Evolutionary conservation across 169 alveolate genomes (phyloP).

Genomic region (Cryptosporidium ubiquitum): DNA sequence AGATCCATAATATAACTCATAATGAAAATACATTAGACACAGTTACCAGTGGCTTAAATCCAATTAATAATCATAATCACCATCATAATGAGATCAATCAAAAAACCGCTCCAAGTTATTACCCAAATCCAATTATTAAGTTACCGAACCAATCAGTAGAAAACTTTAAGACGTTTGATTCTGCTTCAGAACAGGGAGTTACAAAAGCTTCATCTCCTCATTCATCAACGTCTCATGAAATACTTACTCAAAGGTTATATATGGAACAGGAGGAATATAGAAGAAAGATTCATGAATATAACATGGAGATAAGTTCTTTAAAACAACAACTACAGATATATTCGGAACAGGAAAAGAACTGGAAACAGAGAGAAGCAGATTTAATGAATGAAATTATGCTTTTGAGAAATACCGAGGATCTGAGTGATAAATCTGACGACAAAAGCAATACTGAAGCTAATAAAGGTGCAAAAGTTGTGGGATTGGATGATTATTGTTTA

Average conservation of each 20-base stretch:
- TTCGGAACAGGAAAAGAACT: conserved; percentile 46
- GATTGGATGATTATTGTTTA: conserved; percentile 51
- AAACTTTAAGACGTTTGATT: not conserved
- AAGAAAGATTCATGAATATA: conserved; percentile 39
- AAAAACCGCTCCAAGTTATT: conserved; percentile 15
- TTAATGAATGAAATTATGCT: conserved; percentile 49
- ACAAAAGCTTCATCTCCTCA: not conserved
- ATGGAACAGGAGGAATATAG: conserved; percentile 70
- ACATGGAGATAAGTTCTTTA: conserved; percentile 63
- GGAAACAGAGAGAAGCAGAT: conserved; percentile 67
- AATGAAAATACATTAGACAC: too few relatives aligned
- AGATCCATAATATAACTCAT: not conserved
- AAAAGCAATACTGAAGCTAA: not conserved
- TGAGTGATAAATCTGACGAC: not conserved
- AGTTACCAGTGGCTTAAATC: not conserved
- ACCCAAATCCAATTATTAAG: conserved; percentile 48
- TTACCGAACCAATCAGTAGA: not conserved
- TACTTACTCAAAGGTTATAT: conserved; percentile 35
- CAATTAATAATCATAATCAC: not conserved
- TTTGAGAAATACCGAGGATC: conserved; percentile 26
- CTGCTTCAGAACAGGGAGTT: not conserved
- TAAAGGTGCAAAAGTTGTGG: conserved; percentile 7
- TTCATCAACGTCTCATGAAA: conserved; percentile 45
- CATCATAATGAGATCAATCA: not conserved
- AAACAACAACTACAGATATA: conserved; percentile 64